A percentile compares a stretch with the other conserved stretches of the same genome.
phyloP scores from a whole-genome alignment of 805 yeast genomes.

The Cyberlindnera maclurae region DNA sequence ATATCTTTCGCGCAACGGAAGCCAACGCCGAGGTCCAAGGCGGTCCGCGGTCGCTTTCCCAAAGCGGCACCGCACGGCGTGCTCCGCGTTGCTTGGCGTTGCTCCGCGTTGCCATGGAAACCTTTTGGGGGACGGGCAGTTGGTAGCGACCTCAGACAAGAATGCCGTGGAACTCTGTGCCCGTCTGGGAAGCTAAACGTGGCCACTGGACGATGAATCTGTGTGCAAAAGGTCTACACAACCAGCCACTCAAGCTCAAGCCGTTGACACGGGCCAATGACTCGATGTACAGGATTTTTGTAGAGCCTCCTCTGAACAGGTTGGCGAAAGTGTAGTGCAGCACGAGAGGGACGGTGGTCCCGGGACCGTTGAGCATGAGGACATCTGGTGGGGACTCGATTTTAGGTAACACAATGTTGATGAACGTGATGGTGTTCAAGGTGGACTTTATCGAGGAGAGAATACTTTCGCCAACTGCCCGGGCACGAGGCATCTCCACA shows the following conservation, averaged over 20 bases:
- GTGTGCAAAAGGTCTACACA: constrained; percentile 66
- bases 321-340: constrained; percentile 45
- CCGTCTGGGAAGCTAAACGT: constrained; percentile 40
- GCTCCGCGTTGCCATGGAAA: too few relatives aligned
- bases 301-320: too few relatives aligned
- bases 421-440: constrained; percentile 5
- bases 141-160: constrained; percentile 51
- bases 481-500: constrained; percentile 44
- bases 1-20: not conserved
- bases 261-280: constrained; percentile 75
- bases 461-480: constrained; percentile 51
- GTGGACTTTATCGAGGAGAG: constrained; percentile 42
- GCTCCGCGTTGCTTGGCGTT: too few relatives aligned
- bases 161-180: constrained; percentile 74
- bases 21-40: not conserved
- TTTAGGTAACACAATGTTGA: constrained; percentile 6
- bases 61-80: too few relatives aligned
- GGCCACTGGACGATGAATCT: constrained; percentile 91
- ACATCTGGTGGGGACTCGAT: constrained; percentile 30
- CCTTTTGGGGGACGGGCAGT: too few relatives aligned
- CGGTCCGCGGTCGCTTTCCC: too few relatives aligned
- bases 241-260: constrained; percentile 69
- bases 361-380: constrained; percentile 72
- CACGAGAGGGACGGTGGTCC: constrained; percentile 67
- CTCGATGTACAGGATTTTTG: constrained; percentile 73